A percentile compares a stretch with the other conserved stretches of the same genome.
These are phyloP conservation scores for Boletellus ananiceps DNA, from an alignment of 768 basidiomycete genomes.

Conservation along the genomic window DNA sequence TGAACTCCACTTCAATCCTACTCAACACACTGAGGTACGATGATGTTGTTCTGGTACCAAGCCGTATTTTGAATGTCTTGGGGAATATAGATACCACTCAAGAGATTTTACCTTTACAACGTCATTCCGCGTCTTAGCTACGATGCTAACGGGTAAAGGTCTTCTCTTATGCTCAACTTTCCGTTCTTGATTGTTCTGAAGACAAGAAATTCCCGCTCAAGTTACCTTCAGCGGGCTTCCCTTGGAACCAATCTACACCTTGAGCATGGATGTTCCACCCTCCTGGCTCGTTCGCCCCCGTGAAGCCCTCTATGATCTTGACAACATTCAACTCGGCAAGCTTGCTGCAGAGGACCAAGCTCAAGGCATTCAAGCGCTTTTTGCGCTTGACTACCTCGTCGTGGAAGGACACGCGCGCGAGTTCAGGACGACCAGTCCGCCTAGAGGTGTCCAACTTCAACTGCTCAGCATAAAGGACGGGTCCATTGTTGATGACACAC, in stretches of 20 bases:
- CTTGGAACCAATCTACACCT: slow-evolving; percentile 83
- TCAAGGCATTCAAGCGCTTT: slow-evolving; percentile 65
- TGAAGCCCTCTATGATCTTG: slow-evolving; percentile 86
- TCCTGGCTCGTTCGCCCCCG: slow-evolving; percentile 93
- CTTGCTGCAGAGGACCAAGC: slow-evolving; percentile 51
- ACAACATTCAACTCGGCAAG: slow-evolving; percentile 84
- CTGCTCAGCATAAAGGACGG: slow-evolving; percentile 47
- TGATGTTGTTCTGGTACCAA: neutral
- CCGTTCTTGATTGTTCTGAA: slow-evolving; percentile 23
- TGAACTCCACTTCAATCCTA: slow-evolving; percentile 78
- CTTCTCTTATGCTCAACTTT: neutral
- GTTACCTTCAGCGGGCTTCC: slow-evolving; percentile 73
- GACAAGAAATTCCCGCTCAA: slow-evolving; percentile 53
- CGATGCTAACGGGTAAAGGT: slow-evolving; percentile 59
- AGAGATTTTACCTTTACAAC: slow-evolving; percentile 87
- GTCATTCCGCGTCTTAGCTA: slow-evolving; percentile 55
- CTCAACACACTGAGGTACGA: slow-evolving; percentile 60
- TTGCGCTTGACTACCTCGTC: slow-evolving; percentile 86
- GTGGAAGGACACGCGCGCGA: slow-evolving; percentile 95
- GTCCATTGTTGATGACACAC: slow-evolving; percentile 71
- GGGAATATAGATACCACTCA: slow-evolving; percentile 68
- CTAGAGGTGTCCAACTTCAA: slow-evolving; percentile 89
- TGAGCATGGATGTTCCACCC: slow-evolving; percentile 86
- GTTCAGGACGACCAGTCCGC: slow-evolving; percentile 53
- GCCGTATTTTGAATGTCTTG: neutral